phyloP scores from a whole-genome alignment of 768 basidiomycete genomes.

The Termitomyces sp. region DNA sequence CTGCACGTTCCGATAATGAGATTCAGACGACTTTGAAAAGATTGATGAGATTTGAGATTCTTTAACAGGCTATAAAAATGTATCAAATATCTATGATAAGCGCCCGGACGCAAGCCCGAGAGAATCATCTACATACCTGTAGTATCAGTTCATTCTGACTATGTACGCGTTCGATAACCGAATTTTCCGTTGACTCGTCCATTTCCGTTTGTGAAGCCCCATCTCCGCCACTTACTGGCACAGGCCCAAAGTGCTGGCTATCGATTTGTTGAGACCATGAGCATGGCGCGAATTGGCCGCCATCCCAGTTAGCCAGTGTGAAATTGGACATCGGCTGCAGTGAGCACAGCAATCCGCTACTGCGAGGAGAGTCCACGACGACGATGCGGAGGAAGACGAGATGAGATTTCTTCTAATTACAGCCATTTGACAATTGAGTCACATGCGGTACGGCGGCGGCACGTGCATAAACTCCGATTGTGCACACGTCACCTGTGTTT shows the following conservation, averaged over 20 bases:
- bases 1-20: not conserved
- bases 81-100: not conserved
- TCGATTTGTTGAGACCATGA: not conserved
- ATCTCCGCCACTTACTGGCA: not conserved
- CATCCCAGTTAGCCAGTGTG: constrained; percentile 16
- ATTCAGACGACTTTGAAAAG: not conserved
- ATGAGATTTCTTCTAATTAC: not conserved
- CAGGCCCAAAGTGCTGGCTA: not conserved
- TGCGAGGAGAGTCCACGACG: too few species aligned
- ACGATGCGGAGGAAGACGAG: not conserved
- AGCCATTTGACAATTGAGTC: not conserved
- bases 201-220: not conserved
- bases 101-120: not conserved
- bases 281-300: constrained; percentile 4
- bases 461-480: too few species aligned
- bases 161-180: not conserved
- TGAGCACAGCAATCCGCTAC: not conserved
- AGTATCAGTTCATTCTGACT: not conserved
- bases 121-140: not conserved
- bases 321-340: constrained; percentile 11
- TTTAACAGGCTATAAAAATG: not conserved
- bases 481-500: too few species aligned
- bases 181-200: constrained; percentile 3
- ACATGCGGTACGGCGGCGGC: not conserved
- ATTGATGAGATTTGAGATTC: not conserved